phyloP scores from a whole-genome alignment of 179 eudicot genomes.

The Amaranthus tricolor region DNA sequence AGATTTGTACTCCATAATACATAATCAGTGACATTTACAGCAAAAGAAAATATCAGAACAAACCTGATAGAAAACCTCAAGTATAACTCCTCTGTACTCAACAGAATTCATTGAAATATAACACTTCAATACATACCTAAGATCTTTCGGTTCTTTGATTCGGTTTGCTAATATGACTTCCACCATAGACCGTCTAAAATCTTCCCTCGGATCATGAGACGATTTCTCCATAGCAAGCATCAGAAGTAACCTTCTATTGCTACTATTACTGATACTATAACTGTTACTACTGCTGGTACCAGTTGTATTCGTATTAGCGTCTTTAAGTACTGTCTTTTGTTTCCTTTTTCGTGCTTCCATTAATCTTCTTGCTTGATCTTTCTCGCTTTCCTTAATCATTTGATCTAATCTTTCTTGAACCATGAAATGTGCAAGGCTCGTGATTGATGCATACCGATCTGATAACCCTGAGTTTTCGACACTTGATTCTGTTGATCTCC shows the following conservation, averaged over 20 bases:
- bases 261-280: neutral
- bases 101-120: conserved; percentile 68
- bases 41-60: conserved; percentile 58
- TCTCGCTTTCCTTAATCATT: conserved; percentile 60
- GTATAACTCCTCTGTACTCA: conserved; percentile 53
- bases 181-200: conserved; percentile 69
- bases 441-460: conserved; percentile 35
- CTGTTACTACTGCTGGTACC: neutral
- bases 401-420: conserved; percentile 76
- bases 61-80: conserved; percentile 77
- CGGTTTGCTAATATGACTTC: conserved; percentile 61
- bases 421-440: conserved; percentile 67
- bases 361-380: conserved; percentile 27
- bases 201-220: conserved; percentile 65
- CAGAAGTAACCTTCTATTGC: conserved; percentile 37
- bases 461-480: conserved; percentile 37
- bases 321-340: conserved; percentile 22
- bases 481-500: conserved; percentile 46
- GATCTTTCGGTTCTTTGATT: conserved; percentile 51
- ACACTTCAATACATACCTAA: conserved; percentile 56
- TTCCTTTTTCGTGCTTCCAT: conserved; percentile 36
- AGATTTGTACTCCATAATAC: no score
- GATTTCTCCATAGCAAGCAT: conserved; percentile 80
- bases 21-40: conserved; percentile 37
- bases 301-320: neutral